Base-by-base conservation (phyloP, 768 basidiomycete genomes). In the Lactarius evosmus region DNA sequence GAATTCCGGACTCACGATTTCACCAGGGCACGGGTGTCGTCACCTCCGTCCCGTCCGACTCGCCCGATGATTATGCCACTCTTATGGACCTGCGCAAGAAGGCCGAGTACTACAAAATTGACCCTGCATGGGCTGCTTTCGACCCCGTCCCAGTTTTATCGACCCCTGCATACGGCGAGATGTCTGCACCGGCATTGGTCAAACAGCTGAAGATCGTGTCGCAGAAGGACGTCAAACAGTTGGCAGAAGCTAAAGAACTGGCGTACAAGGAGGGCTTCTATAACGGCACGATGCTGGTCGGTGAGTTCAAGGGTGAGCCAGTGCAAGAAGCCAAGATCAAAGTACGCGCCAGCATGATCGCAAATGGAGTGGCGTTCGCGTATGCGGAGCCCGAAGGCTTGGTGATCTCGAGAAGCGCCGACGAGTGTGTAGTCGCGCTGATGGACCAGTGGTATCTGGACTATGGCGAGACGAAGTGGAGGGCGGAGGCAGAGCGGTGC, bases 391-490 rank as follows among this genome's bases (percentile, higher is more conserved):
- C 96, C 0, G 95, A 98, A 75, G 90, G 89, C 61, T 74, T 92
- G 68, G 89, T 98, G 71, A 85, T 95, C 70, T 92, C 89, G 51
- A 82, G 96, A 50, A 93, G 90, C 74, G 86, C 84, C n/a, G 97
- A 99, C 72, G 96, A 98, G 76, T 99, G 97, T 78, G 91, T 98
- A 22, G 94, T 99, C 62, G 95, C 96, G 3, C 78, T 99, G 68
- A 95, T 95, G 85, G 97, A 99, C 74, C 97, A 99, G 76, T 99
- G 96, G 95, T 99, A 98, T 75, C 77, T 98, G 75, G 94, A 98
- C 75, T 99, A 98, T 70, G 97, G 96, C 69, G 94, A 98, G 78
- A 75, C 84, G 1, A 73, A 74, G n/a, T 99, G 97, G 97, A 91
- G 88, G 74, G 83, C 82, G 17, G 83, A 91, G 71, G 85, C 93